Evolutionary conservation across 495 filamentous ascomycete species (phyloP).

Genomic region (Peziza echinospora): DNA sequence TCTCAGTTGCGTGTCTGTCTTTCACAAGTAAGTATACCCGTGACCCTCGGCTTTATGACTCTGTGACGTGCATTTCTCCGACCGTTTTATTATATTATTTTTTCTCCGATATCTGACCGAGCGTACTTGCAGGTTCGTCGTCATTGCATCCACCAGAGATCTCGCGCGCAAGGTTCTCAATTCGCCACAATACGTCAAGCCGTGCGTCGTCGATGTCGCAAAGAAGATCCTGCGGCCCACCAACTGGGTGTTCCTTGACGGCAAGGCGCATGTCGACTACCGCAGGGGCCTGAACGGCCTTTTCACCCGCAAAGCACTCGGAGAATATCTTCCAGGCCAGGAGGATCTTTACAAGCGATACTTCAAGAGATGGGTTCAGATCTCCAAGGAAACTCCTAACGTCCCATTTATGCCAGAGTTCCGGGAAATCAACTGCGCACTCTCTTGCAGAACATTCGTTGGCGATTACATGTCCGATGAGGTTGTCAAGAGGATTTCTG

Average conservation of each 20-base stretch:
- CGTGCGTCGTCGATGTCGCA: slow-evolving; percentile 87
- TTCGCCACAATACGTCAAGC: slow-evolving; percentile 77
- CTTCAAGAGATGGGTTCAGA: slow-evolving; percentile 53
- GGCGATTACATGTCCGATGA: slow-evolving; percentile 85
- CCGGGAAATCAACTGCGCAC: slow-evolving; percentile 87
- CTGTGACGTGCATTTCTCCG: neutral
- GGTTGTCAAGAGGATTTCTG: slow-evolving; percentile 79
- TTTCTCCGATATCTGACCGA: neutral
- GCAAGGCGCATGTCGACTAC: slow-evolving; percentile 85
- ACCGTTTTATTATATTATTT: neutral
- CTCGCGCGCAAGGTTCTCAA: slow-evolving; percentile 96
- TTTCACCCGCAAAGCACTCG: slow-evolving; percentile 79
- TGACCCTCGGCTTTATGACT: neutral
- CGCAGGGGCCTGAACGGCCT: slow-evolving; percentile 88
- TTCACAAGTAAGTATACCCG: slow-evolving; percentile 69
- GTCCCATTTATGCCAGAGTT: slow-evolving; percentile 78
- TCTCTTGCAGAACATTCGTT: slow-evolving; percentile 89
- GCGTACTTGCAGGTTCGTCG: slow-evolving; percentile 75
- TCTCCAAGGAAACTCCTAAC: slow-evolving; percentile 52
- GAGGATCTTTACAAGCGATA: slow-evolving; percentile 81
- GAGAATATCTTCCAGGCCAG: slow-evolving; percentile 72
- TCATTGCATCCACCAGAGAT: slow-evolving; percentile 88
- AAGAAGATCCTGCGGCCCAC: slow-evolving; percentile 78
- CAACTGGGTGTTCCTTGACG: slow-evolving; percentile 98
- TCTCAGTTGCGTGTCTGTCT: slow-evolving; percentile 91